Conservation (phyloP, 1,139 yeast genomes). For the Blastobotrys apis region DNA sequence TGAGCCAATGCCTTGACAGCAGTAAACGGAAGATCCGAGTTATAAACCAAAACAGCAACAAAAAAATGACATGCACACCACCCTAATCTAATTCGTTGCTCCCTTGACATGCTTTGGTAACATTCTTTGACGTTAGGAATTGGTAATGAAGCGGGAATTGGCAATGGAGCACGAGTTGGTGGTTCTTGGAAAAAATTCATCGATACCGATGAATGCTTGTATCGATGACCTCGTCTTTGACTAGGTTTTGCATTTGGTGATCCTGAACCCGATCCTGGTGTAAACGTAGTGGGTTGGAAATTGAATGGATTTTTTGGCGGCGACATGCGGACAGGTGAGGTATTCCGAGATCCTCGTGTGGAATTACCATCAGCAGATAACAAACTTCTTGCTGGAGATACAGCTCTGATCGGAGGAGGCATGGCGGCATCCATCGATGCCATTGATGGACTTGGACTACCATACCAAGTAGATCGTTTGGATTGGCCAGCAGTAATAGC, state of each 20-base stretch:
- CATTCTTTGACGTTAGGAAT: slow-evolving; percentile 71
- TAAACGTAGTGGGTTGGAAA: slow-evolving; percentile 32
- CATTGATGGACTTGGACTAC: slow-evolving; percentile 1
- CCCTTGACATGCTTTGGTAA: slow-evolving; percentile 46
- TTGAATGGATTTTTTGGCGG: slow-evolving; percentile 33
- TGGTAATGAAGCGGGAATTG: slow-evolving; percentile 74
- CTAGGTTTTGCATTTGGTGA: slow-evolving; percentile 18
- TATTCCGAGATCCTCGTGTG: background rate
- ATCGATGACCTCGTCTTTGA: slow-evolving; percentile 90
- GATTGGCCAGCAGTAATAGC: background rate
- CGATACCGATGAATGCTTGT: slow-evolving; percentile 94
- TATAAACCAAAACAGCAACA: slow-evolving; percentile 53
- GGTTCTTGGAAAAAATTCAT: slow-evolving; percentile 96
- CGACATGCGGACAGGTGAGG: background rate
- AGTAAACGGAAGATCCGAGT: slow-evolving; percentile 50
- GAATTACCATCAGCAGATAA: background rate
- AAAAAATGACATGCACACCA: slow-evolving; percentile 68
- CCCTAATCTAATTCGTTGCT: slow-evolving; percentile 53
- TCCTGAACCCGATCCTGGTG: slow-evolving; percentile 18
- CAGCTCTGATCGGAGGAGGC: slow-evolving; percentile 5
- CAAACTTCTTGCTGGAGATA: slow-evolving; percentile 3
- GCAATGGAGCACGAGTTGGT: slow-evolving; percentile 61
- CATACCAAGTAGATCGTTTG: slow-evolving; percentile 9
- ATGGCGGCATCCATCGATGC: too few species aligned
- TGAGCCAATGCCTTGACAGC: slow-evolving; percentile 81